Evolutionary conservation across 306 rosid species (phyloP).

Genomic region (Quillaja saponaria): DNA sequence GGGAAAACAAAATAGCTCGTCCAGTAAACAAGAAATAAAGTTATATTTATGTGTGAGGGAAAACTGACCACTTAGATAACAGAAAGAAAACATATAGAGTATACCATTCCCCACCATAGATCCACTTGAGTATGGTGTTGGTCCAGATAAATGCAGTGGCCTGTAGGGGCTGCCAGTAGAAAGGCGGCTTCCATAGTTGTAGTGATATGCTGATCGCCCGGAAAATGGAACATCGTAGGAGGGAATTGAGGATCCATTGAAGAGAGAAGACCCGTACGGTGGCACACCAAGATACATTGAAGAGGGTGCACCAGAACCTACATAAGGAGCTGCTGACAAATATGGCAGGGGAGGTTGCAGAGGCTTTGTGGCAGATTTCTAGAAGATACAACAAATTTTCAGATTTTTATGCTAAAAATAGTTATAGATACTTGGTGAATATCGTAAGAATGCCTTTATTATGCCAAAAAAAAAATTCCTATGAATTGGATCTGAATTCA

Average conservation of each 20-base stretch:
- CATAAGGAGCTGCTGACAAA: constrained; percentile 70
- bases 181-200: constrained; percentile 75
- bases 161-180: constrained; percentile 91
- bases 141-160: constrained; percentile 83
- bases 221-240: constrained; percentile 90
- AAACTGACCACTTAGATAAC: constrained; percentile 5
- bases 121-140: constrained; percentile 85
- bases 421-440: neutral
- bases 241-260: constrained; percentile 86
- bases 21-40: neutral
- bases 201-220: constrained; percentile 93
- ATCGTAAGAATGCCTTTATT: neutral
- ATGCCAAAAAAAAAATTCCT: constrained; percentile 20
- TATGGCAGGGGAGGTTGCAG: constrained; percentile 75
- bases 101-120: constrained; percentile 84
- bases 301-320: constrained; percentile 82
- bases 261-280: constrained; percentile 88
- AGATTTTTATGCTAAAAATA: neutral
- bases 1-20: neutral
- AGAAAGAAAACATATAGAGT: constrained; percentile 14
- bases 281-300: constrained; percentile 92
- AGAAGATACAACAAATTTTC: constrained; percentile 21
- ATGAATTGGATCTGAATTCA: neutral
- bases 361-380: constrained; percentile 92
- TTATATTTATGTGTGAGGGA: neutral